Evolutionary conservation across 2,329 filamentous ascomycete species (phyloP).

Genomic region (Periconia sp.): DNA sequence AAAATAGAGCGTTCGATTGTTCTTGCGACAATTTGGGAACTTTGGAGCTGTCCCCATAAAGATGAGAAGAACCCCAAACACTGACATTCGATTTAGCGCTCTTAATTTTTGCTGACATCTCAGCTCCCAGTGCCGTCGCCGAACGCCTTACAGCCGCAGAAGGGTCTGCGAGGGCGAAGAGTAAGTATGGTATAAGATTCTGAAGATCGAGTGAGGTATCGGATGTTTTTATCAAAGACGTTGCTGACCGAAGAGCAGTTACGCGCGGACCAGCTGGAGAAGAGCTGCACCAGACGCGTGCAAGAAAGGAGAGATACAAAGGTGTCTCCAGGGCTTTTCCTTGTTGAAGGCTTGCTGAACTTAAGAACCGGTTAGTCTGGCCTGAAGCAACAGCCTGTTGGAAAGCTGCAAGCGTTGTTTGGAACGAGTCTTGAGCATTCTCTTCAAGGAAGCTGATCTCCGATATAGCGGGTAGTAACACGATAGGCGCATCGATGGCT

Average conservation of each 20-base stretch:
- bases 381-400: slow-evolving; percentile 27
- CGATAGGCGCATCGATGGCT: slow-evolving; percentile 9
- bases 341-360: slow-evolving; percentile 57
- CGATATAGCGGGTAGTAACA: slow-evolving; percentile 26
- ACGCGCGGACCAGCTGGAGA: slow-evolving; percentile 69
- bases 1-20: slow-evolving; percentile 63
- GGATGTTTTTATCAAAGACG: slow-evolving; percentile 21
- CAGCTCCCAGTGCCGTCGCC: slow-evolving; percentile 65
- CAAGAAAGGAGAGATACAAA: slow-evolving; percentile 74
- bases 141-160: slow-evolving; percentile 76
- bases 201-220: slow-evolving; percentile 68
- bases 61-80: slow-evolving; percentile 23
- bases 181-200: slow-evolving; percentile 76
- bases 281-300: slow-evolving; percentile 71
- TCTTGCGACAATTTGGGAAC: slow-evolving; percentile 62
- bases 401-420: slow-evolving; percentile 31
- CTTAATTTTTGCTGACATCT: slow-evolving; percentile 20
- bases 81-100: slow-evolving; percentile 42
- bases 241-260: slow-evolving; percentile 65
- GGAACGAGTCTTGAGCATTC: slow-evolving; percentile 24
- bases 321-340: slow-evolving; percentile 60
- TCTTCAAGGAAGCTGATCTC: slow-evolving; percentile 30
- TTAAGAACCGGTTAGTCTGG: slow-evolving; percentile 50
- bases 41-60: slow-evolving; percentile 63
- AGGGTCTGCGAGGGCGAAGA: slow-evolving; percentile 73